Conservation (phyloP, 306 rosid genomes). For the Malus orientalis region DNA sequence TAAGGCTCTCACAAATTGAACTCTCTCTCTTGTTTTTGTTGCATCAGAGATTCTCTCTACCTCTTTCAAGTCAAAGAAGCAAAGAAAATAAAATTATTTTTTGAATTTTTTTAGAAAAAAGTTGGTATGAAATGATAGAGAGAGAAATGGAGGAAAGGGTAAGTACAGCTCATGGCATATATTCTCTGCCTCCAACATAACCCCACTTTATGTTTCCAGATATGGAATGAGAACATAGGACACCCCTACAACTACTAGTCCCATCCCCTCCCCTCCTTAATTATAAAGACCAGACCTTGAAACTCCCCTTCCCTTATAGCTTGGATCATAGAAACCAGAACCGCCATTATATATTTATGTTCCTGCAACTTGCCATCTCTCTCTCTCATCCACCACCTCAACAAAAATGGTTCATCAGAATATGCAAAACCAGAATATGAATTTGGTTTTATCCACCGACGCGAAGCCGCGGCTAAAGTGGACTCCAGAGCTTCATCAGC, state of each 20-base stretch:
- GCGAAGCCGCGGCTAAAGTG: conserved; percentile 94
- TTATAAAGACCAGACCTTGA: conserved; percentile 33
- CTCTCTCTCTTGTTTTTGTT: conserved; percentile 51
- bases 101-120: conserved; percentile 10
- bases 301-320: not conserved
- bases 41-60: conserved; percentile 81
- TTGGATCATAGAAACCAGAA: not conserved
- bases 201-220: conserved; percentile 97
- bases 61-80: conserved; percentile 82
- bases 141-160: conserved; percentile 25
- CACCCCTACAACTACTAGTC: conserved; percentile 26
- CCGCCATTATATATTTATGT: conserved; percentile 18
- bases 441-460: conserved; percentile 86
- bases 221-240: conserved; percentile 85
- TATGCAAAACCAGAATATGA: conserved; percentile 68
- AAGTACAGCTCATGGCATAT: conserved; percentile 83
- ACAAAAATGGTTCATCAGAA: conserved; percentile 37
- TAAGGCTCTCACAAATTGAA: conserved; percentile 54
- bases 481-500: conserved; percentile 86
- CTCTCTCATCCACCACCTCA: conserved; percentile 17
- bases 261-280: conserved; percentile 3
- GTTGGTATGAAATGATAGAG: conserved; percentile 47
- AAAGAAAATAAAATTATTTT: conserved; percentile 6
- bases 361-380: conserved; percentile 10
- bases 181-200: conserved; percentile 64